Conservation (phyloP, 2,329 filamentous ascomycete genomes). For the Colletotrichum navitas region DNA sequence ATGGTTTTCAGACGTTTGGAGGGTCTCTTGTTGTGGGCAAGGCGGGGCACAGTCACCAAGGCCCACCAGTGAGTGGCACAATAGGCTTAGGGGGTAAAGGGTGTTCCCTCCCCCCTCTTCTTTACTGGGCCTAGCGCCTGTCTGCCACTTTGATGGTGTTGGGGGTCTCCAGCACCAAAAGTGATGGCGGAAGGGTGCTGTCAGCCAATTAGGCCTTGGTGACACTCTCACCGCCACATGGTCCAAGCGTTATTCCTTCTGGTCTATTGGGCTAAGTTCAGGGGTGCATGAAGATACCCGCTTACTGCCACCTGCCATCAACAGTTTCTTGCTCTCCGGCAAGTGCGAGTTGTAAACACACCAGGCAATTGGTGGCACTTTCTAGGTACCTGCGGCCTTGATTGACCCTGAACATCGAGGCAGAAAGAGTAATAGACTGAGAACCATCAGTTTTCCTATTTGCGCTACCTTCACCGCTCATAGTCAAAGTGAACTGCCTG, state of each 20-base stretch:
- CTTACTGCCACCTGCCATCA: constrained; percentile 35
- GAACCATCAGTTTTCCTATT: not conserved
- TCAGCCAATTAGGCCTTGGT: constrained; percentile 26
- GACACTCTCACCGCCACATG: constrained; percentile 46
- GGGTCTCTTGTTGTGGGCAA: constrained; percentile 47
- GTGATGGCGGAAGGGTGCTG: constrained; percentile 11
- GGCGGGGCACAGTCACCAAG: constrained; percentile 47
- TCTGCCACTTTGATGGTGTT: constrained; percentile 7
- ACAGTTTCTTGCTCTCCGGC: constrained; percentile 9
- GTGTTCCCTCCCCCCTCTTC: constrained; percentile 21
- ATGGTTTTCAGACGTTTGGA: constrained; percentile 52
- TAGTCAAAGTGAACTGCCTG: not conserved
- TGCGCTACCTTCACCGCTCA: not conserved
- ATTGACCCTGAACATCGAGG: not conserved
- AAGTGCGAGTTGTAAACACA: constrained; percentile 8
- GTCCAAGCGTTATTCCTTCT: constrained; percentile 33
- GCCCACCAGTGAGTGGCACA: constrained; percentile 39
- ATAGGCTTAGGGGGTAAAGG: constrained; percentile 36
- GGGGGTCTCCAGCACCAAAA: constrained; percentile 21
- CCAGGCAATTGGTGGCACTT: not conserved
- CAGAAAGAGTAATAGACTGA: not conserved
- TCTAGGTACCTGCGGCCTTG: not conserved
- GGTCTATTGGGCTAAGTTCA: constrained; percentile 35
- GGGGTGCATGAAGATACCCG: constrained; percentile 41
- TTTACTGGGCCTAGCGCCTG: constrained; percentile 38